phyloP scores from a whole-genome alignment of 495 filamentous ascomycete species.

The Hypomontagnella monticulosa region DNA sequence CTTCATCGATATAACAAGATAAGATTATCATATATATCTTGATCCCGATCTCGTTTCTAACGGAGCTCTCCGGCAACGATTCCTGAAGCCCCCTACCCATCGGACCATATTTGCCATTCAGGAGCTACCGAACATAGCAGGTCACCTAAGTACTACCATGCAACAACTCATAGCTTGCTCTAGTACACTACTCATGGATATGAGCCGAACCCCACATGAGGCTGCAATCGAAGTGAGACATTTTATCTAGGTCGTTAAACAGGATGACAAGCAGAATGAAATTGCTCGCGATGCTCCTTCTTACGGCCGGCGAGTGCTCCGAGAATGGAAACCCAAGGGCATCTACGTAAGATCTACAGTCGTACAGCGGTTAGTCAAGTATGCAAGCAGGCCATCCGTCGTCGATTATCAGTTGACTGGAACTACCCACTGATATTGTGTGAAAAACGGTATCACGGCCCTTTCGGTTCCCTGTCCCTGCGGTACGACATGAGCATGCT shows the following conservation, averaged over 20 bases:
- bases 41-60: no score
- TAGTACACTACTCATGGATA: slow-evolving; percentile 22
- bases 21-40: no score
- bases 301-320: slow-evolving; percentile 27
- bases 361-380: slow-evolving; percentile 19
- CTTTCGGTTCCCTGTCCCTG: slow-evolving; percentile 11
- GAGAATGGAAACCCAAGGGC: slow-evolving; percentile 26
- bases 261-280: slow-evolving; percentile 27
- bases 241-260: slow-evolving; percentile 5
- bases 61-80: no score
- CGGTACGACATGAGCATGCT: slow-evolving; percentile 14
- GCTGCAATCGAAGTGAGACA: slow-evolving; percentile 31
- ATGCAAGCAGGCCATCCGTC: slow-evolving; percentile 24
- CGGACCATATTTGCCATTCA: no score
- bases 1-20: no score
- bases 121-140: no score
- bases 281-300: slow-evolving; percentile 9
- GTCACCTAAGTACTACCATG: not conserved
- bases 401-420: slow-evolving; percentile 12
- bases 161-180: not conserved
- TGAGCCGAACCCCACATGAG: slow-evolving; percentile 33
- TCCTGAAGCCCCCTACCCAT: no score
- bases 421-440: not conserved
- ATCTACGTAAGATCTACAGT: slow-evolving; percentile 31
- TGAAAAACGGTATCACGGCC: slow-evolving; percentile 19